Conservation (phyloP, 2,329 filamentous ascomycete species). For the Nakataea oryzae region DNA sequence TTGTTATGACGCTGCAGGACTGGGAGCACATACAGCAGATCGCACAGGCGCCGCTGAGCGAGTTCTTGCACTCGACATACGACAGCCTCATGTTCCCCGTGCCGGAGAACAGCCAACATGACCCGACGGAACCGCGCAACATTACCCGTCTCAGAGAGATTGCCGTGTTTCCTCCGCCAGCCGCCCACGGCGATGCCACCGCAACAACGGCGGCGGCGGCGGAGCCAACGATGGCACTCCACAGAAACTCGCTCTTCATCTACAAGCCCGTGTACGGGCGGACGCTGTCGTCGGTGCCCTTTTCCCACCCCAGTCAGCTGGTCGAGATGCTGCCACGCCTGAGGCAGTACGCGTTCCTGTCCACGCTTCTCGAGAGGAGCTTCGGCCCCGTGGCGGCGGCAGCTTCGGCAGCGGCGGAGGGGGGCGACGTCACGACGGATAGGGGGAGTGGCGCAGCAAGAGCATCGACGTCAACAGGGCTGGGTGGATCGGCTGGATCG, state of each 20-base stretch:
- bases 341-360: conserved; percentile 65
- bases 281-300: conserved; percentile 56
- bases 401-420: conserved; percentile 6
- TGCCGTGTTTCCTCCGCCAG: conserved; percentile 20
- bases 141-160: conserved; percentile 39
- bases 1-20: conserved; percentile 56
- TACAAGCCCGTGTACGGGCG: conserved; percentile 65
- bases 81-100: conserved; percentile 50
- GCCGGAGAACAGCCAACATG: conserved; percentile 33
- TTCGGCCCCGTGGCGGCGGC: conserved; percentile 30
- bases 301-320: conserved; percentile 69
- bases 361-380: conserved; percentile 50
- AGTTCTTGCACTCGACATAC: conserved; percentile 37
- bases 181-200: conserved; percentile 3
- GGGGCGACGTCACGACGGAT: background rate
- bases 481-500: background rate
- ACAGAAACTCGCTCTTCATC: conserved; percentile 55
- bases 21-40: conserved; percentile 52
- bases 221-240: conserved; percentile 19
- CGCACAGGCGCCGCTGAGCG: conserved; percentile 25
- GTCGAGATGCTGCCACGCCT: conserved; percentile 63
- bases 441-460: background rate
- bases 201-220: background rate
- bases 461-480: background rate
- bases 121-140: conserved; percentile 46